Conservation (phyloP, 805 yeast species). For the Suhomyces faveliae region DNA sequence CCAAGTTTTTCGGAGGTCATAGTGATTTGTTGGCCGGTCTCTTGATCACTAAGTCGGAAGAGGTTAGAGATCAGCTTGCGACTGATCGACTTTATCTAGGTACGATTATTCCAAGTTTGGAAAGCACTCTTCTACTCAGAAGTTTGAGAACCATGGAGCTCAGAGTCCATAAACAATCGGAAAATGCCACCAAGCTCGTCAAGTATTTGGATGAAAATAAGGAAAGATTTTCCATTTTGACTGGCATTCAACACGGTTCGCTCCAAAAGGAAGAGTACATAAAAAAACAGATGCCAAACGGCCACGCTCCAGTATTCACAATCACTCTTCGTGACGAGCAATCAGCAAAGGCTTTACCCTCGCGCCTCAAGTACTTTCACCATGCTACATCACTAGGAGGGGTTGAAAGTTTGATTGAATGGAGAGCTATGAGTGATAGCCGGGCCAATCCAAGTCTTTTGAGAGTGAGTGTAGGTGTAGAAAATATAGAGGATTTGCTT, state of each 20-base stretch:
- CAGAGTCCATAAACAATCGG: slow-evolving; percentile 66
- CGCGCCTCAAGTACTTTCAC: slow-evolving; percentile 64
- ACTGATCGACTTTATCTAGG: slow-evolving; percentile 73
- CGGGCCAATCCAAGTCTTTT: slow-evolving; percentile 55
- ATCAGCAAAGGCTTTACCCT: slow-evolving; percentile 63
- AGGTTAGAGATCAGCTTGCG: slow-evolving; percentile 45
- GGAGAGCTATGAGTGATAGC: slow-evolving; percentile 74
- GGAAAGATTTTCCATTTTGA: slow-evolving; percentile 47
- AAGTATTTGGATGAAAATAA: slow-evolving; percentile 53
- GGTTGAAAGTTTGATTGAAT: slow-evolving; percentile 84
- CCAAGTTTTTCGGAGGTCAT: slow-evolving; percentile 95
- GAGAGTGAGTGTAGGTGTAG: slow-evolving; percentile 80
- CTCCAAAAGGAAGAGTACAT: slow-evolving; percentile 72
- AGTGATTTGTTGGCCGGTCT: slow-evolving; percentile 86
- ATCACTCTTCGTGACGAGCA: slow-evolving; percentile 51
- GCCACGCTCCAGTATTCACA: slow-evolving; percentile 71
- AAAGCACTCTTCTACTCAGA: slow-evolving; percentile 69
- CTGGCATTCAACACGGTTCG: slow-evolving; percentile 66
- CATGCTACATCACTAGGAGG: slow-evolving; percentile 96
- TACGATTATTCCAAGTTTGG: slow-evolving; percentile 75
- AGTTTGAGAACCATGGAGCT: slow-evolving; percentile 79
- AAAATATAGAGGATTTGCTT: slow-evolving; percentile 73
- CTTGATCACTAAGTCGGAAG: slow-evolving; percentile 58
- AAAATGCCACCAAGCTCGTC: slow-evolving; percentile 61
- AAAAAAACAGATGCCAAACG: slow-evolving; percentile 61